Percentiles rank a stretch among this genome's conserved stretches.
Conservation (phyloP, 805 yeast species). For the Isabelozyma gotoi region DNA sequence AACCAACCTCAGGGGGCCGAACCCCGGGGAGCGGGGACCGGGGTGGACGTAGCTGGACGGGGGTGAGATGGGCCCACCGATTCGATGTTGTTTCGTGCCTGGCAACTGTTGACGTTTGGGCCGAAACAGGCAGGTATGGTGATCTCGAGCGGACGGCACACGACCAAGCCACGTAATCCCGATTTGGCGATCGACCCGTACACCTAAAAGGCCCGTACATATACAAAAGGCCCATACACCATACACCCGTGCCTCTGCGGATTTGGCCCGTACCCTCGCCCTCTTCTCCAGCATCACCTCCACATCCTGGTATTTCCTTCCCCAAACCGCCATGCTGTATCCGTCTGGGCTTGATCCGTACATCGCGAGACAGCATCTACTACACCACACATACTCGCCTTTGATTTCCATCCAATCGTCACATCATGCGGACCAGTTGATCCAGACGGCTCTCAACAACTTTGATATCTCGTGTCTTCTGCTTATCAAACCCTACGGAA, state of each 20-base stretch:
- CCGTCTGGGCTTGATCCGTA: conserved; percentile 40
- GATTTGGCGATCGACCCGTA: not conserved
- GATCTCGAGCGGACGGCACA: not conserved
- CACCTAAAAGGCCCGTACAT: not conserved
- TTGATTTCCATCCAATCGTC: conserved; percentile 51
- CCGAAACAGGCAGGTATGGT: conserved; percentile 1
- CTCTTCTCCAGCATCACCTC: not conserved
- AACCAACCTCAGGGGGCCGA: no score
- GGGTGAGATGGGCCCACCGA: not conserved
- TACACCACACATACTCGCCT: conserved; percentile 52
- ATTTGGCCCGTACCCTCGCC: not conserved
- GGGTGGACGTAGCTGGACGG: no score
- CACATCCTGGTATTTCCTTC: not conserved
- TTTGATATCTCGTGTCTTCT: conserved; percentile 43
- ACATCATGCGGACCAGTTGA: conserved; percentile 41
- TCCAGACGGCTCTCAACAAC: conserved; percentile 40
- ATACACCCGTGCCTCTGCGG: not conserved
- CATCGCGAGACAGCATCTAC: conserved; percentile 37
- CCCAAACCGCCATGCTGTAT: conserved; percentile 15
- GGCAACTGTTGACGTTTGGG: conserved; percentile 1
- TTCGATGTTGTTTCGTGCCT: not conserved
- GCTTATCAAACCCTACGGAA: conserved; percentile 56
- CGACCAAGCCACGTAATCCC: no score
- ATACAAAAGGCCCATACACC: not conserved
- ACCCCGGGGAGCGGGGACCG: no score